These are phyloP conservation scores for Podospora pseudopauciseta DNA, from an alignment of 495 filamentous ascomycete genomes.

Conservation along the genomic window DNA sequence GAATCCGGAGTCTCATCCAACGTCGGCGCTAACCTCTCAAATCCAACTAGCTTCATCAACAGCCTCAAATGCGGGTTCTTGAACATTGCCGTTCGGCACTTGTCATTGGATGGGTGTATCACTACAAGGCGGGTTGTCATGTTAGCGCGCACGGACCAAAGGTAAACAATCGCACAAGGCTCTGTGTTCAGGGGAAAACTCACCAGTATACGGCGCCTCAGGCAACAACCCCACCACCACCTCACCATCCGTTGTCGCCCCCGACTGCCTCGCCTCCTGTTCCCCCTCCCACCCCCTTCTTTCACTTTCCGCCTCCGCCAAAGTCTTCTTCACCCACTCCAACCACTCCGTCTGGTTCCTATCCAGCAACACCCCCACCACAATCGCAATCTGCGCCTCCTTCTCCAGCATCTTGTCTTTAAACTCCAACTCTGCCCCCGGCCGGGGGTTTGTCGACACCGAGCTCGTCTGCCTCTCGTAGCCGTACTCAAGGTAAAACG, in stretches of 20 bases:
- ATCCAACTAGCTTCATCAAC: constrained; percentile 71
- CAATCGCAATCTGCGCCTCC: constrained; percentile 71
- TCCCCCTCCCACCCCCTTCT: constrained; percentile 75
- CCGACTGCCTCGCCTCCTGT: constrained; percentile 48
- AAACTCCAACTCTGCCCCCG: constrained; percentile 76
- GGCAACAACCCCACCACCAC: constrained; percentile 35
- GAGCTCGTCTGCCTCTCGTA: constrained; percentile 70
- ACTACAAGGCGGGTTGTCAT: constrained; percentile 32
- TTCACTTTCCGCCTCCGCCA: constrained; percentile 66
- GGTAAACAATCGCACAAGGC: not conserved
- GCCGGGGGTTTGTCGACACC: constrained; percentile 41
- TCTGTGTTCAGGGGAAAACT: constrained; percentile 18
- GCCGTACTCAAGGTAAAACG: constrained; percentile 85
- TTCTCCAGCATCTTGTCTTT: constrained; percentile 56
- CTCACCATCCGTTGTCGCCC: constrained; percentile 20
- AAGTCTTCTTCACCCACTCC: constrained; percentile 74
- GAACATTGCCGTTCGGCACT: constrained; percentile 69
- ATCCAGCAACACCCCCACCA: constrained; percentile 71
- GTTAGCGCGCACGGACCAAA: not conserved
- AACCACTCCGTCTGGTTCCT: constrained; percentile 69
- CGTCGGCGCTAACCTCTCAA: constrained; percentile 60
- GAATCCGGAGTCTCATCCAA: constrained; percentile 68
- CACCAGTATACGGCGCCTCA: constrained; percentile 42
- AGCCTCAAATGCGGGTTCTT: constrained; percentile 88
- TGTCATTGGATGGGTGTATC: constrained; percentile 65